Percentiles rank a stretch among this genome's conserved stretches.
phyloP scores from a whole-genome alignment of 805 yeast genomes.

The Ogataea pilisensis region DNA sequence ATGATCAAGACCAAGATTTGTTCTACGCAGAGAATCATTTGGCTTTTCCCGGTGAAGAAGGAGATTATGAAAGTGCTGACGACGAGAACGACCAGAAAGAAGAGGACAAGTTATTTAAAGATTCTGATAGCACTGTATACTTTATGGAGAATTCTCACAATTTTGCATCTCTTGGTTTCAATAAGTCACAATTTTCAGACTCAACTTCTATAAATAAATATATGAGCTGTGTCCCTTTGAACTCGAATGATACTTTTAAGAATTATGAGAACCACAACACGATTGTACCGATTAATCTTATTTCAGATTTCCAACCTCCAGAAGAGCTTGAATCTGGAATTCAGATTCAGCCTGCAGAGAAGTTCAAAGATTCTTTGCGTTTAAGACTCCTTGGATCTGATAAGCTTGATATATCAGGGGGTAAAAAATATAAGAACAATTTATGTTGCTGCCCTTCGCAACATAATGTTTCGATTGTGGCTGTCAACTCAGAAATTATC shows the following conservation, averaged over 20 bases:
- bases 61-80: conserved; percentile 3
- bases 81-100: conserved; percentile 3
- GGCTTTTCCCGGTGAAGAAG: conserved; percentile 17
- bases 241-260: conserved; percentile 29
- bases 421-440: conserved; percentile 41
- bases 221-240: conserved; percentile 22
- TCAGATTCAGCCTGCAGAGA: conserved; percentile 32
- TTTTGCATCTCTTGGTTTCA: conserved; percentile 12
- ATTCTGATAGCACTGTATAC: conserved; percentile 9
- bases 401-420: conserved; percentile 21
- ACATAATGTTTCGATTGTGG: conserved; percentile 25
- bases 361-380: conserved; percentile 32
- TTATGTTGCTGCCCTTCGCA: conserved; percentile 24
- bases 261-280: conserved; percentile 31
- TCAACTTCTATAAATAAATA: neutral
- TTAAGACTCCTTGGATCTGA: conserved; percentile 15
- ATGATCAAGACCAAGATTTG: conserved; percentile 13
- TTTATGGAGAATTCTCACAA: conserved; percentile 15
- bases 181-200: conserved; percentile 4
- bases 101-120: neutral
- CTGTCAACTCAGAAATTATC: conserved; percentile 33
- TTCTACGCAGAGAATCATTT: conserved; percentile 14
- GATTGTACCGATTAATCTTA: conserved; percentile 10
- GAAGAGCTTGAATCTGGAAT: conserved; percentile 22
- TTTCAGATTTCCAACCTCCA: conserved; percentile 15